Evolutionary conservation across 176 grass and related monocot genomes (phyloP).

Genomic region (Oropetium thomaeum): DNA sequence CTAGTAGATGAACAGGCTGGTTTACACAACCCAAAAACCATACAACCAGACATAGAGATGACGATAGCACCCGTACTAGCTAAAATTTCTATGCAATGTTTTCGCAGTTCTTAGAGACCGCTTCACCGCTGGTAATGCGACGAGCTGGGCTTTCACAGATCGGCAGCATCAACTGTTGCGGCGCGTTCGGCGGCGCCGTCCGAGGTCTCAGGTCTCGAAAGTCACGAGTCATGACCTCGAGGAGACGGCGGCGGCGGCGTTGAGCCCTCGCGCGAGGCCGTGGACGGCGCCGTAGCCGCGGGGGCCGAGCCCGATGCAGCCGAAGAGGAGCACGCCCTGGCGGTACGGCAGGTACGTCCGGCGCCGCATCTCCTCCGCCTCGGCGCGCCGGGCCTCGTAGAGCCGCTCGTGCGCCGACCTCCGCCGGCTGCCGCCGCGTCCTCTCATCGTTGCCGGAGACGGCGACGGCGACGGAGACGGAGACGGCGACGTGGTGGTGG

Average conservation of each 20-base stretch:
- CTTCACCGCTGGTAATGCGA: too few relatives aligned
- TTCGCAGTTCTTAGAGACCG: too few relatives aligned
- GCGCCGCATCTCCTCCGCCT: conserved; percentile 87
- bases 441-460: not conserved
- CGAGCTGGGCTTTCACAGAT: too few relatives aligned
- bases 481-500: too few relatives aligned
- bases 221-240: conserved; percentile 56
- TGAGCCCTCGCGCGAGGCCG: conserved; percentile 55
- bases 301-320: conserved; percentile 68
- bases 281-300: conserved; percentile 72
- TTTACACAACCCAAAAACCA: conserved; percentile 38
- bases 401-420: conserved; percentile 79
- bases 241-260: conserved; percentile 51
- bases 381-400: conserved; percentile 72
- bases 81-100: too few relatives aligned
- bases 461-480: not conserved
- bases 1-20: conserved; percentile 2
- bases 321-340: conserved; percentile 65
- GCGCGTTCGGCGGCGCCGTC: too few relatives aligned
- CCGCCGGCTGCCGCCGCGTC: not conserved
- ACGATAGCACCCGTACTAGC: too few relatives aligned
- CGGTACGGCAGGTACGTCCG: conserved; percentile 94
- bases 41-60: too few relatives aligned
- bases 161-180: too few relatives aligned
- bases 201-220: too few relatives aligned